Base-by-base conservation (phyloP, 768 basidiomycete genomes). In the Naganishia onofrii region DNA sequence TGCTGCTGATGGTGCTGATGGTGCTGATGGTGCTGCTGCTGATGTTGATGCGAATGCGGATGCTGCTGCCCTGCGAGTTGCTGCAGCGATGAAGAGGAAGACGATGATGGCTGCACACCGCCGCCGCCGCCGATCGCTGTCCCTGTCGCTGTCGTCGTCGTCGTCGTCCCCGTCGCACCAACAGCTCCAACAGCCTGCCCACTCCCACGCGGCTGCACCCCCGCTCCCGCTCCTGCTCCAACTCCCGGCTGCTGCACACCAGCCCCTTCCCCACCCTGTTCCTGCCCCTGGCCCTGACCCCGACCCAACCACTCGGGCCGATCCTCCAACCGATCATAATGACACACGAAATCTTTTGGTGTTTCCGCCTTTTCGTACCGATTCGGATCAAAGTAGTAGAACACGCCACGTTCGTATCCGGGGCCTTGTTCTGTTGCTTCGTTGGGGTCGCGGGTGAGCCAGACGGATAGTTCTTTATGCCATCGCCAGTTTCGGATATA, bases 401-500 rank as follows among this genome's bases (percentile, higher is more conserved):
- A 95, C 66, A 88, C 87, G 31, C 93, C 93, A 74, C 89, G 87
- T 81, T 96, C 91, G 76, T 90, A 82, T 74, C 77, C 76, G 32
- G 55, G 68, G 51, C 70, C 67, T 65, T 80, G 80, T 56, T 80
- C 77, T 28, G 77, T 77, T 34, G 79, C 77, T 66, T 80, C 77
- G 26, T 89, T 89, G 44, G 86, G 88, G 81, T 95, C 92, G 77
- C 94, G 94, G 55, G 92, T 94, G 81, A 96, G 82, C 88, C 88
- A 87, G 86, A 91, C 81, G 51, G 88, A 88, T 60, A 91, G 84
- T 75, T 93, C 91, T 80, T 93, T 96, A 86, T 96, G 93, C 82
- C 90, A 96, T 71, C 94, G 85, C 93, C 94, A 98, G 81, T 93
- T 93, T 71, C 93, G 89, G 80, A 90, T 90, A 85, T 88, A 95